phyloP scores from a whole-genome alignment of 768 basidiomycete species.

The Rhodosporidiobolus sp. region DNA sequence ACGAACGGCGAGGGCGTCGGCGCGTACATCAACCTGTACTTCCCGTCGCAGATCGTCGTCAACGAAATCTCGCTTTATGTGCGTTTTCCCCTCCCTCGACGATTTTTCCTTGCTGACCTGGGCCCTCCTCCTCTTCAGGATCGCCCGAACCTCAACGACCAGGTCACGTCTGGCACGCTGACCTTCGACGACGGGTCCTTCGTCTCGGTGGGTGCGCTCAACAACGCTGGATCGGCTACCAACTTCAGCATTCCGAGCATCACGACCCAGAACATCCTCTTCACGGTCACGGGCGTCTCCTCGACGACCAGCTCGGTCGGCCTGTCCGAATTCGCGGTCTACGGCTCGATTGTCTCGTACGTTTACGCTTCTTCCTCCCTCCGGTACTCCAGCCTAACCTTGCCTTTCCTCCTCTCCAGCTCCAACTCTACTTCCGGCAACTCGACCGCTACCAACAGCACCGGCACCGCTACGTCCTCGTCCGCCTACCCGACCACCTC shows the following conservation, averaged over 20 bases:
- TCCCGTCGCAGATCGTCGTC: slow-evolving; percentile 16
- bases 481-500: no score
- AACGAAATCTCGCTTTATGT: slow-evolving; percentile 21
- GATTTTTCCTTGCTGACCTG: no score
- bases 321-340: not conserved
- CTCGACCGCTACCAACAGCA: no score
- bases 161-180: slow-evolving; percentile 9
- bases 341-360: no score
- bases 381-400: no score
- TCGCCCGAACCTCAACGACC: not conserved
- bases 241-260: not conserved
- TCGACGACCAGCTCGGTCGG: not conserved
- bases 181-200: slow-evolving; percentile 17
- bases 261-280: not conserved
- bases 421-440: no score
- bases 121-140: slow-evolving; percentile 4
- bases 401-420: no score
- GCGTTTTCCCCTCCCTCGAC: not conserved
- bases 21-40: slow-evolving; percentile 23
- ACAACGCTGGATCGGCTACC: slow-evolving; percentile 17
- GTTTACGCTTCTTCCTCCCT: no score
- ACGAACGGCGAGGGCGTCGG: slow-evolving; percentile 12
- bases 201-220: slow-evolving; percentile 5
- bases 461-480: no score
- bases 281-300: slow-evolving; percentile 1